Evolutionary conservation across 2,329 filamentous ascomycete genomes (phyloP).

Genomic region (Aspergillus sp.): DNA sequence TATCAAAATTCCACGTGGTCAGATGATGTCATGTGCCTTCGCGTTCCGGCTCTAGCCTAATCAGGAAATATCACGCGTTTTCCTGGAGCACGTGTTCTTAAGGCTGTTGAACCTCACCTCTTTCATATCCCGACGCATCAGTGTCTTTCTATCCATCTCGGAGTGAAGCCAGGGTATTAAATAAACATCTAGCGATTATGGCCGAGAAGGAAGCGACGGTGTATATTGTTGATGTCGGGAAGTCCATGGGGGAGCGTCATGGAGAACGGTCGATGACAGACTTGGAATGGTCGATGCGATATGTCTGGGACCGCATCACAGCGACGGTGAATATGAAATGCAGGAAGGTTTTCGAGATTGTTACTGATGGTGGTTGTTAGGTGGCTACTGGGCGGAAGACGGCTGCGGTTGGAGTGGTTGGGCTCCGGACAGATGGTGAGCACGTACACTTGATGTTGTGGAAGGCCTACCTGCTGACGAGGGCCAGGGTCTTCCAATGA

Average conservation of each 20-base stretch:
- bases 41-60: slow-evolving; percentile 25
- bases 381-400: slow-evolving; percentile 64
- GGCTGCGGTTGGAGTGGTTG: slow-evolving; percentile 68
- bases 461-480: slow-evolving; percentile 1
- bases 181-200: slow-evolving; percentile 46
- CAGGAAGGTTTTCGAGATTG: background rate
- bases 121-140: background rate
- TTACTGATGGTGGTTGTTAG: slow-evolving; percentile 21
- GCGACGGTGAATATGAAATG: slow-evolving; percentile 52
- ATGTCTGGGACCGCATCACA: slow-evolving; percentile 89
- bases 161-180: background rate
- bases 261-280: slow-evolving; percentile 68
- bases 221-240: slow-evolving; percentile 82
- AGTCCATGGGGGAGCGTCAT: slow-evolving; percentile 68
- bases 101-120: background rate
- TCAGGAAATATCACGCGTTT: slow-evolving; percentile 36
- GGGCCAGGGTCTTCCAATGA: slow-evolving; percentile 56
- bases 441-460: slow-evolving; percentile 4
- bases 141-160: no score
- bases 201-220: slow-evolving; percentile 87
- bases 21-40: slow-evolving; percentile 34
- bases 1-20: slow-evolving; percentile 5
- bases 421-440: slow-evolving; percentile 64
- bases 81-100: slow-evolving; percentile 20
- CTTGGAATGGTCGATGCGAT: slow-evolving; percentile 81